Conservation (phyloP, 2,329 filamentous ascomycete species). For the Colletotrichum kahawae region DNA sequence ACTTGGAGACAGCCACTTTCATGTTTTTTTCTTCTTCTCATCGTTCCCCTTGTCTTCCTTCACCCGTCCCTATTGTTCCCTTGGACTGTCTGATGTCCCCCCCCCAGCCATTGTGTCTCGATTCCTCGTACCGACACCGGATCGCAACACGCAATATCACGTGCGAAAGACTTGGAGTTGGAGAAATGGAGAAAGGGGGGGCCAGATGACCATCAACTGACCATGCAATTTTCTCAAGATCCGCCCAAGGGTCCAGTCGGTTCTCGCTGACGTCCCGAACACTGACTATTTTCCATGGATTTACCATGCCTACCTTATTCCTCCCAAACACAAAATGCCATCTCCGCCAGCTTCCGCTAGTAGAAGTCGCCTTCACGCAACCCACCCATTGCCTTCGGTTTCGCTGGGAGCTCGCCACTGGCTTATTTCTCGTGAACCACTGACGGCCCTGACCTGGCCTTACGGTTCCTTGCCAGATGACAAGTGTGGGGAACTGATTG, state of each 20-base stretch:
- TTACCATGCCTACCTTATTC: background rate
- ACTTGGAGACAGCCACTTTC: background rate
- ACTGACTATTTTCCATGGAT: background rate
- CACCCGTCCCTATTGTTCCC: background rate
- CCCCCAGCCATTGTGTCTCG: background rate
- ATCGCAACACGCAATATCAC: background rate
- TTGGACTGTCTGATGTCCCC: background rate
- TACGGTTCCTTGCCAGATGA: background rate
- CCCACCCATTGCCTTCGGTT: background rate
- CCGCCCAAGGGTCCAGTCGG: conserved; percentile 9
- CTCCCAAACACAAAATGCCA: background rate
- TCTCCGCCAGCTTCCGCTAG: background rate
- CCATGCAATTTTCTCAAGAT: conserved; percentile 2
- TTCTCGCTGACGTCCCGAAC: background rate
- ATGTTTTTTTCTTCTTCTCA: background rate
- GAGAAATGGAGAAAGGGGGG: background rate
- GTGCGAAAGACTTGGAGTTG: background rate
- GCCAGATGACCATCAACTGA: conserved; percentile 9
- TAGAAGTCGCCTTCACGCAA: background rate
- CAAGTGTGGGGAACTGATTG: background rate
- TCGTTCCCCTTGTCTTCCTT: background rate
- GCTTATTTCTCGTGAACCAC: background rate
- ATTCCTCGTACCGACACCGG: background rate
- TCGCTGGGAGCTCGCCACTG: background rate
- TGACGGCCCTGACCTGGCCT: background rate